Conservation (phyloP, 2,329 filamentous ascomycete species). For the Penicillium sp. region DNA sequence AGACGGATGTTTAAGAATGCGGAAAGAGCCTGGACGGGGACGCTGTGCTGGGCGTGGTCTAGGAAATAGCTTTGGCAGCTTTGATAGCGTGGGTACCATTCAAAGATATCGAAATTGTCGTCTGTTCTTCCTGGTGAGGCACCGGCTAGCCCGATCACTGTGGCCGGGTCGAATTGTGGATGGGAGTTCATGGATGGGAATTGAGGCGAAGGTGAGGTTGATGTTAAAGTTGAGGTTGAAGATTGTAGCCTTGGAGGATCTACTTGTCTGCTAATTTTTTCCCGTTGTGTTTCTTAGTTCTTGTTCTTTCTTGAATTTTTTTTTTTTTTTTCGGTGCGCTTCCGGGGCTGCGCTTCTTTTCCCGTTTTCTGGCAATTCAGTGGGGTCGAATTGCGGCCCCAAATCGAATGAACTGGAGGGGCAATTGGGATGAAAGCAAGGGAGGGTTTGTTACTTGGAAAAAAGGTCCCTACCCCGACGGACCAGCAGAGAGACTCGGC, state of each 20-base stretch:
- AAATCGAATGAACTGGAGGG: slow-evolving; percentile 7
- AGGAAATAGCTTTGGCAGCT: slow-evolving; percentile 89
- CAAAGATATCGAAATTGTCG: slow-evolving; percentile 66
- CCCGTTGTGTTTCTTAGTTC: slow-evolving; percentile 1
- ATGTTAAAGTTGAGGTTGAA: slow-evolving; percentile 16
- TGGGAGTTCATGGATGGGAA: slow-evolving; percentile 31
- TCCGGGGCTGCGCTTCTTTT: slow-evolving; percentile 4
- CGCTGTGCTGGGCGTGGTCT: slow-evolving; percentile 82
- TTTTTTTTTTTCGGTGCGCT: background rate
- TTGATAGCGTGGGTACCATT: slow-evolving; percentile 90
- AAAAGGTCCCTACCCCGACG: slow-evolving; percentile 39
- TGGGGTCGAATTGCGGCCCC: slow-evolving; percentile 8
- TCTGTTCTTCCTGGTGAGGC: slow-evolving; percentile 40
- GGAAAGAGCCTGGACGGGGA: slow-evolving; percentile 79
- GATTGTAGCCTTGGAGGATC: slow-evolving; percentile 20
- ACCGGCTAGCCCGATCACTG: slow-evolving; percentile 39
- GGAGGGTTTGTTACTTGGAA: slow-evolving; percentile 32
- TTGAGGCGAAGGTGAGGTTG: slow-evolving; percentile 10
- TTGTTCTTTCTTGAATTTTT: background rate
- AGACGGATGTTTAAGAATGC: slow-evolving; percentile 89
- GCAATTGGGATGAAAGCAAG: slow-evolving; percentile 1
- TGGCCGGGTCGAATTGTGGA: slow-evolving; percentile 38
- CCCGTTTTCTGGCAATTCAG: slow-evolving; percentile 5
- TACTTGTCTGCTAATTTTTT: slow-evolving; percentile 4
- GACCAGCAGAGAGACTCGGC: slow-evolving; percentile 33